A percentile compares a stretch with the other conserved stretches of the same genome.
Evolutionary conservation across 202 grass and related monocot species (phyloP).

Genomic region (Elaeis oleifera): DNA sequence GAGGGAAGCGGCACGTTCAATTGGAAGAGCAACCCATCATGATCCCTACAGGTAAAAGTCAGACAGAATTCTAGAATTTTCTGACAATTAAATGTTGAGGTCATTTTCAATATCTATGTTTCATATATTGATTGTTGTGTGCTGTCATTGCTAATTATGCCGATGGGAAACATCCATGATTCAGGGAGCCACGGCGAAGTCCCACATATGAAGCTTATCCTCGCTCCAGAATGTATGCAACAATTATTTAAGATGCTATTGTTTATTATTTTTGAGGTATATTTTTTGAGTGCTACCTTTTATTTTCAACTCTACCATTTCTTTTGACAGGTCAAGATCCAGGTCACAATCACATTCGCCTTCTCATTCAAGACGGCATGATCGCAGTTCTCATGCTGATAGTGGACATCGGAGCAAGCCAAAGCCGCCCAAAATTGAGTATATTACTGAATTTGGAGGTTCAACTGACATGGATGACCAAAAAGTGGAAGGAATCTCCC

Average conservation of each 20-base stretch:
- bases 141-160: constrained; percentile 4
- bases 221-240: constrained; percentile 59
- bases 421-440: constrained; percentile 76
- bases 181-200: constrained; percentile 79
- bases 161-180: constrained; percentile 2
- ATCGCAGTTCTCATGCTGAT: constrained; percentile 44
- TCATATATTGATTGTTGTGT: constrained; percentile 8
- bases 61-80: too few species aligned
- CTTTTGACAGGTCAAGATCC: constrained; percentile 48
- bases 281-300: constrained; percentile 4
- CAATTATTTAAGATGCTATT: background rate
- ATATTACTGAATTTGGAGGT: constrained; percentile 98
- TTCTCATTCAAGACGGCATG: constrained; percentile 61
- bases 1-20: constrained; percentile 48
- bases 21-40: constrained; percentile 61
- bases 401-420: constrained; percentile 68
- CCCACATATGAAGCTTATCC: constrained; percentile 98
- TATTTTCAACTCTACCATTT: constrained; percentile 10
- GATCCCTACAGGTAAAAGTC: constrained; percentile 77
- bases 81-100: too few species aligned
- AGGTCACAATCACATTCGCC: constrained; percentile 72
- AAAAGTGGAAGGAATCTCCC: constrained; percentile 73
- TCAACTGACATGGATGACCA: constrained; percentile 38
- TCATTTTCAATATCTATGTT: background rate
- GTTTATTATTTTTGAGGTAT: background rate